Evolutionary conservation across 192 early-diverging fungal genomes (phyloP), one percentile per base, ranked within the genome.

Genomic region (Entomortierella lignicola): DNA sequence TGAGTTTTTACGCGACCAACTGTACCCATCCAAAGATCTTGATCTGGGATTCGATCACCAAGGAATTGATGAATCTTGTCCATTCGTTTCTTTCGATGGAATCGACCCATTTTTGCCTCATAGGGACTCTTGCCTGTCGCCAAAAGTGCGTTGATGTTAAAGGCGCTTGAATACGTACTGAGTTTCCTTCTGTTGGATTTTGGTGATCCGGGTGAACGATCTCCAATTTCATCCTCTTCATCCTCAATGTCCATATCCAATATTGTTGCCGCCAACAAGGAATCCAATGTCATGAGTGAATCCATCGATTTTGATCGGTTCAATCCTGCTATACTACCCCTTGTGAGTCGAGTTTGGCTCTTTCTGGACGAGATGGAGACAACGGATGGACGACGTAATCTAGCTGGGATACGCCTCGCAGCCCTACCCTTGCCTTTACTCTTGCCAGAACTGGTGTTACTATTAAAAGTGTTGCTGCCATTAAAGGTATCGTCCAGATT

Each of bases 61-160:
- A 84, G 50, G 55, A 84, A 84, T 52, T 77, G 77, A 32, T 84
- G 67, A 43, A 84, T 75, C 62, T 84, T 84, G 66, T 84, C 79
- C 68, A 84, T 70, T 18, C 72, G 75, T 32, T 81, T 81, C 55
- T 79, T 79, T 34, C 56, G 67, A 25, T 52, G 8, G 65, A 60
- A 70, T 30, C 66, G 60, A 15, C 37, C 41, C 61, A 51, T 23
- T 31, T 30, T 31, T 3, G 34, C 51, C 8, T 55, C 32, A 17
- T 8, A 18, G 17, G 27, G 27, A 44, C 41, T 53, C 10, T 21
- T 55, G 8, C 2, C 44, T 18, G 20, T 30, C 29, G 41, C 17
- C 0, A 11, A 11, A 15, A 50, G 20, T 12, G 18, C 37, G 37
- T 34, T 13, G 0, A 25, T 21, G 34, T 37, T 54, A 10, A 30